phyloP scores from a whole-genome alignment of 192 early-diverging fungal genomes.

The Kappamyces sp. region DNA sequence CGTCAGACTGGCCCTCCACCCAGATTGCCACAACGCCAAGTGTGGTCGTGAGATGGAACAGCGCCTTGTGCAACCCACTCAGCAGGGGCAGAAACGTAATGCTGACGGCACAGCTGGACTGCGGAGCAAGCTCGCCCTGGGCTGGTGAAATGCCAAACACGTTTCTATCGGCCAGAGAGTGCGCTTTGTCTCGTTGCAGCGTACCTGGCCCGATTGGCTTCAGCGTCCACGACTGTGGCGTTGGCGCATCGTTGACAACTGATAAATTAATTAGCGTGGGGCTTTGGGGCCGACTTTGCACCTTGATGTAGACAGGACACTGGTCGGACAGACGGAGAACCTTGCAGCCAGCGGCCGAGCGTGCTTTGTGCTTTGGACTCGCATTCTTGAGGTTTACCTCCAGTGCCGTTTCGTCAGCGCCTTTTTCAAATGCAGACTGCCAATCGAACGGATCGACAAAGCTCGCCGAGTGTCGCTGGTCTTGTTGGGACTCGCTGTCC shows the following conservation, averaged over 20 bases:
- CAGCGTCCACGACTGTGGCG: background rate
- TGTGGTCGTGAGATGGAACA: background rate
- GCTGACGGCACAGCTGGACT: background rate
- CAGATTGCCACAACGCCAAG: no score
- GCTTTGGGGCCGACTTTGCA: no score
- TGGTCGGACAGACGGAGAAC: no score
- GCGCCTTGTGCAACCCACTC: background rate
- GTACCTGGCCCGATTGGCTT: background rate
- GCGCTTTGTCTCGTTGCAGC: background rate
- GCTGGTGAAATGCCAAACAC: background rate
- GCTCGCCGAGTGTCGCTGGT: no score
- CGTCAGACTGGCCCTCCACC: no score
- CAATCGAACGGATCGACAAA: conserved; percentile 15
- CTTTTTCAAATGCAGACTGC: conserved; percentile 4
- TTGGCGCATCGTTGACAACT: background rate
- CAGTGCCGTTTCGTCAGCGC: conserved; percentile 1
- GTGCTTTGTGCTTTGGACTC: background rate
- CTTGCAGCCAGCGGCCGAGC: background rate
- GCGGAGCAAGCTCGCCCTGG: background rate
- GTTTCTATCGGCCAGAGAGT: background rate
- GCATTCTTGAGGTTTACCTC: background rate
- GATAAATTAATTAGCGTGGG: background rate
- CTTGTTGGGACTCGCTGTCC: no score
- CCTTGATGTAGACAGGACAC: no score
- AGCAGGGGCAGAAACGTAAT: conserved; percentile 3